Conservation (phyloP, 352 stramenopile species). For the Globisporangium nagaii region DNA sequence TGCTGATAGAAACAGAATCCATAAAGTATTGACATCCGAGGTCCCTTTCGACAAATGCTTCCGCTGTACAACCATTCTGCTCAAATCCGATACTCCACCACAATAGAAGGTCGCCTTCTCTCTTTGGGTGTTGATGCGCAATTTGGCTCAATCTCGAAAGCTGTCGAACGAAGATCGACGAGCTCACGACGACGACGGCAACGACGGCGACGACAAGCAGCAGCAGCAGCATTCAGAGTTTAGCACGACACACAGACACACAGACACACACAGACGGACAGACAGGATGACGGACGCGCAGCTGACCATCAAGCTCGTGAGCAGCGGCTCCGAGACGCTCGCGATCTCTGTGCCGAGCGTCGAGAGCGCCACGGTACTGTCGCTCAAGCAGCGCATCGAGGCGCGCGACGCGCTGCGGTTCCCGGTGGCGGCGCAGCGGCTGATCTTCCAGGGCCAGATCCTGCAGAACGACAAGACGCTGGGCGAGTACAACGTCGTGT, state of each 20-base stretch:
- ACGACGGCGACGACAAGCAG: no score
- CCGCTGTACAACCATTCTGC: no score
- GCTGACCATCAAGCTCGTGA: constrained; percentile 69
- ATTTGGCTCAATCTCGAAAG: constrained; percentile 5
- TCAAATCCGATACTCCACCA: no score
- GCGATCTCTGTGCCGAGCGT: constrained; percentile 34
- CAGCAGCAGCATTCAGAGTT: neutral
- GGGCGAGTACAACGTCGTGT: constrained; percentile 54
- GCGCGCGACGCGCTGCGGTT: constrained; percentile 49
- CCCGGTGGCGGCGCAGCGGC: constrained; percentile 58
- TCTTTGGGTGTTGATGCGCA: no score
- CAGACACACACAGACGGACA: neutral
- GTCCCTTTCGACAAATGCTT: no score
- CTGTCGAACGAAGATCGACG: neutral
- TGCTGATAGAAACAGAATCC: no score
- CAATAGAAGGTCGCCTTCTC: no score
- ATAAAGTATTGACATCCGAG: no score
- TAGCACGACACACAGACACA: neutral
- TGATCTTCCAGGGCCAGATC: constrained; percentile 87
- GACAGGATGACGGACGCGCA: constrained; percentile 18
- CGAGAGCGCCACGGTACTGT: constrained; percentile 38
- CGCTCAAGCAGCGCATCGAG: constrained; percentile 65
- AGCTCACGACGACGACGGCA: neutral
- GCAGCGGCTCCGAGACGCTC: constrained; percentile 51
- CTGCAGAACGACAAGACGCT: constrained; percentile 67